These are phyloP conservation scores for Colletotrichum sp. DNA, from an alignment of 2,329 filamentous ascomycete species.

Conservation along the genomic window DNA sequence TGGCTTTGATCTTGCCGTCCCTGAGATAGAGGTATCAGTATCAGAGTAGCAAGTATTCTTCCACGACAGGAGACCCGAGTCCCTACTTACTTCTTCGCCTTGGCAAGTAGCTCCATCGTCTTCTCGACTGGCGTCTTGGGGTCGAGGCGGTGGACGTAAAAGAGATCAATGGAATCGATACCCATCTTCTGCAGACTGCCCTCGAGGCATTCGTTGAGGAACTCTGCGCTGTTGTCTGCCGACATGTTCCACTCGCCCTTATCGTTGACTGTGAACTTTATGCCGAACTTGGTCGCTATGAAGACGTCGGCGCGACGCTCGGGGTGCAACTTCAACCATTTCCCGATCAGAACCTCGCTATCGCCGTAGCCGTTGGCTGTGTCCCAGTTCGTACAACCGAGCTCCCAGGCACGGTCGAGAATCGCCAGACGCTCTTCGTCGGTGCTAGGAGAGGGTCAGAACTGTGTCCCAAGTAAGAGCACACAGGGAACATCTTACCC, in stretches of 20 bases:
- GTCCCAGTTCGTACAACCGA: background rate
- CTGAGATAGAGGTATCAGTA: background rate
- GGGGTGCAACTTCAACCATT: background rate
- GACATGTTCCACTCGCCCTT: background rate
- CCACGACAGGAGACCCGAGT: fast-evolving
- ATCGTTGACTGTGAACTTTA: background rate
- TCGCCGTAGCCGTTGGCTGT: background rate
- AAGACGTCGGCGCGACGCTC: background rate
- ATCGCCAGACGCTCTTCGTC: background rate
- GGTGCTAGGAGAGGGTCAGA: background rate
- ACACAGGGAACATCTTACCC: constrained; percentile 34
- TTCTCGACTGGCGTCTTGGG: constrained; percentile 46
- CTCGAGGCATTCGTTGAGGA: constrained; percentile 35
- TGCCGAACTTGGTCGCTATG: background rate
- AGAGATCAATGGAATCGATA: constrained; percentile 59
- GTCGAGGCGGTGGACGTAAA: constrained; percentile 58
- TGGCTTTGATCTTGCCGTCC: background rate
- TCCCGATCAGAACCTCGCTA: background rate
- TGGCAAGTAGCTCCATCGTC: background rate
- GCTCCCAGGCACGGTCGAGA: background rate
- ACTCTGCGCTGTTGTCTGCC: constrained; percentile 35
- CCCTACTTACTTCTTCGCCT: background rate
- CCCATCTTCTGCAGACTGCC: constrained; percentile 51
- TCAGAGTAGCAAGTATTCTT: background rate
- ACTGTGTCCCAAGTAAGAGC: background rate